Evolutionary conservation across 306 rosid species (phyloP).

Genomic region (Corylus heterophylla): DNA sequence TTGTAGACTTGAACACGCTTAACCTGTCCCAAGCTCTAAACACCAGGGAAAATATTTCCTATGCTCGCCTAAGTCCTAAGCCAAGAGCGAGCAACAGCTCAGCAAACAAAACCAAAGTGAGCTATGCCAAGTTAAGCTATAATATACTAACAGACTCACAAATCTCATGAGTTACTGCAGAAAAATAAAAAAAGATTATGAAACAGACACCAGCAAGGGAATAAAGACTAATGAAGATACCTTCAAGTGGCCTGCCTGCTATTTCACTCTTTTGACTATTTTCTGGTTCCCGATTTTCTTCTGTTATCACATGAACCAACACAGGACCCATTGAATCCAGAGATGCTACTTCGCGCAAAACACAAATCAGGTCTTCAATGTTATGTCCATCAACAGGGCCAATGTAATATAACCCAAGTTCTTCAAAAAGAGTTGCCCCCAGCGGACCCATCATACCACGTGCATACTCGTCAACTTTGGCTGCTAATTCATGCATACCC

Average conservation of each 20-base stretch:
- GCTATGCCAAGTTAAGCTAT: not conserved
- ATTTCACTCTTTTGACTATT: slow-evolving; percentile 34
- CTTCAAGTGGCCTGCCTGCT: slow-evolving; percentile 41
- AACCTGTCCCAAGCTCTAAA: not conserved
- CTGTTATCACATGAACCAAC: slow-evolving; percentile 82
- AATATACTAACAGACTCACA: not conserved
- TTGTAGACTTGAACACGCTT: not conserved
- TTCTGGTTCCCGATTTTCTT: slow-evolving; percentile 60
- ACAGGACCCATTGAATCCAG: slow-evolving; percentile 94
- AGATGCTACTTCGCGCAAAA: slow-evolving; percentile 86
- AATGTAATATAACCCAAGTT: slow-evolving; percentile 92
- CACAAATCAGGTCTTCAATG: slow-evolving; percentile 73
- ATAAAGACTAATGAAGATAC: slow-evolving; percentile 33
- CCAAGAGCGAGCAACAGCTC: not conserved
- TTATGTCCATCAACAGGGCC: slow-evolving; percentile 97
- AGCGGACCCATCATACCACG: slow-evolving; percentile 96
- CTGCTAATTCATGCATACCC: slow-evolving; percentile 93
- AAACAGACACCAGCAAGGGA: slow-evolving; percentile 10
- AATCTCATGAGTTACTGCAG: not conserved
- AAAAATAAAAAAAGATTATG: slow-evolving; percentile 21
- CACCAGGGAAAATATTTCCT: not conserved
- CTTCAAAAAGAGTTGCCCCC: slow-evolving; percentile 94
- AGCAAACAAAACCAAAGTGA: slow-evolving; percentile 1
- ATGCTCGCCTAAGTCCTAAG: not conserved
- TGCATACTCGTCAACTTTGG: slow-evolving; percentile 95